These are phyloP conservation scores for Haematococcus lacustris DNA, from an alignment of 139 green algal species.

Conservation along the genomic window DNA sequence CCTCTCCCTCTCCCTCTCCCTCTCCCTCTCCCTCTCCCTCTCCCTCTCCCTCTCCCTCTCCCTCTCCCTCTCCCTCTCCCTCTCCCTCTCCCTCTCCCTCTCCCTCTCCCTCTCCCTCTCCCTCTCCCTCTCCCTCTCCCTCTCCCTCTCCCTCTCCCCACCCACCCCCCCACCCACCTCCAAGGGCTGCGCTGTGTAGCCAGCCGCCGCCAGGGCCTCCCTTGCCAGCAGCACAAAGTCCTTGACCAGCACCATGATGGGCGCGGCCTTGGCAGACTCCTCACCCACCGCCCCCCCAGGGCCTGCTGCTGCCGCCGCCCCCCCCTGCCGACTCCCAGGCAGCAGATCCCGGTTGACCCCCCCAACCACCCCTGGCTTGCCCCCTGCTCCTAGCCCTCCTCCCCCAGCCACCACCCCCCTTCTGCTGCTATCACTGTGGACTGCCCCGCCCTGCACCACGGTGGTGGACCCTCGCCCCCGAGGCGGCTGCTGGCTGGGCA, in stretches of 20 bases:
- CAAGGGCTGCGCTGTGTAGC: too few relatives aligned
- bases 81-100: too few relatives aligned
- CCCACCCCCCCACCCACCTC: too few relatives aligned
- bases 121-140: too few relatives aligned
- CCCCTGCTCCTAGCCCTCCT: background rate
- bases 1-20: too few relatives aligned
- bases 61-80: too few relatives aligned
- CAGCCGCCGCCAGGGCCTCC: slow-evolving; percentile 35
- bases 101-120: too few relatives aligned
- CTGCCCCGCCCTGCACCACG: too few relatives aligned
- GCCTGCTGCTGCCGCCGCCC: background rate
- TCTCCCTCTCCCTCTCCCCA: too few relatives aligned
- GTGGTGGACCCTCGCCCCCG: background rate
- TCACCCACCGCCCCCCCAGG: background rate
- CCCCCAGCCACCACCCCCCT: background rate
- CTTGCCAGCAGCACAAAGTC: slow-evolving; percentile 72
- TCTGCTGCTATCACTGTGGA: background rate
- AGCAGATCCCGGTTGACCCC: background rate
- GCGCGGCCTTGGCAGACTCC: background rate
- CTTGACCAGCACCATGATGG: slow-evolving; percentile 35
- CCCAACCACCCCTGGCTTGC: background rate
- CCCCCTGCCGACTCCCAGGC: background rate
- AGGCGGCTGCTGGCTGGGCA: background rate
- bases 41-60: too few relatives aligned
- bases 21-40: too few relatives aligned